Conservation (phyloP, 352 stramenopile species). For the Pythium graminicola region DNA sequence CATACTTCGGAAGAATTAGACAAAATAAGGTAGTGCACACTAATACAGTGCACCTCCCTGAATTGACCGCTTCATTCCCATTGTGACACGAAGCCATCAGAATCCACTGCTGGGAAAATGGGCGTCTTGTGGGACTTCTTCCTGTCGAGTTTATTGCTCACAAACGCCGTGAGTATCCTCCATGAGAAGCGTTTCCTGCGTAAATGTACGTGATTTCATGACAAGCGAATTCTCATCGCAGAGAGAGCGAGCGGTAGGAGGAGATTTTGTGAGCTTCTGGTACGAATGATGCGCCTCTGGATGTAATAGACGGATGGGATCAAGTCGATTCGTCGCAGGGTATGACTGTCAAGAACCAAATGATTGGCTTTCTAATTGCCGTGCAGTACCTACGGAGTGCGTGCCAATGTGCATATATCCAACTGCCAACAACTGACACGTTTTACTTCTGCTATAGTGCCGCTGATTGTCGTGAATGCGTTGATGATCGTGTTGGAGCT, state of each 20-base stretch:
- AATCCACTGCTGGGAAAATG: conserved; percentile 29
- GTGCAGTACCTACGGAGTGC: conserved; percentile 82
- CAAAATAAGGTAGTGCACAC: conserved; percentile 1
- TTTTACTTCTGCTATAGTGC: conserved; percentile 32
- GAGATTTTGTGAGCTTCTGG: too few species aligned
- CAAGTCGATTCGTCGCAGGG: conserved; percentile 72
- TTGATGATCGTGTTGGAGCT: conserved; percentile 79
- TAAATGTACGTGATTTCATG: conserved; percentile 71
- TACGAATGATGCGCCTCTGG: too few species aligned
- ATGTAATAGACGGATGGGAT: conserved; percentile 84
- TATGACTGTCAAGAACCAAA: conserved; percentile 84
- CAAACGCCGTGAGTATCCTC: conserved; percentile 82
- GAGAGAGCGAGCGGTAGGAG: too few species aligned
- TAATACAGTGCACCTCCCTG: not conserved
- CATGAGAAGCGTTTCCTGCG: conserved; percentile 86
- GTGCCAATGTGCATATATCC: conserved; percentile 1
- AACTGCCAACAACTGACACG: conserved; percentile 2
- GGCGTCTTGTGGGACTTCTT: conserved; percentile 86
- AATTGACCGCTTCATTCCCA: not conserved
- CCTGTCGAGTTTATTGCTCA: conserved; percentile 78
- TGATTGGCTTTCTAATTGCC: conserved; percentile 76
- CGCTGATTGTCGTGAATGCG: conserved; percentile 74
- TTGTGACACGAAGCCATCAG: conserved; percentile 13
- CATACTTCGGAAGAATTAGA: too few species aligned
- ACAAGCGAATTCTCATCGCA: too few species aligned